These are phyloP conservation scores for Claviceps arundinis DNA, from an alignment of 2,329 filamentous ascomycete species.

Conservation along the genomic window DNA sequence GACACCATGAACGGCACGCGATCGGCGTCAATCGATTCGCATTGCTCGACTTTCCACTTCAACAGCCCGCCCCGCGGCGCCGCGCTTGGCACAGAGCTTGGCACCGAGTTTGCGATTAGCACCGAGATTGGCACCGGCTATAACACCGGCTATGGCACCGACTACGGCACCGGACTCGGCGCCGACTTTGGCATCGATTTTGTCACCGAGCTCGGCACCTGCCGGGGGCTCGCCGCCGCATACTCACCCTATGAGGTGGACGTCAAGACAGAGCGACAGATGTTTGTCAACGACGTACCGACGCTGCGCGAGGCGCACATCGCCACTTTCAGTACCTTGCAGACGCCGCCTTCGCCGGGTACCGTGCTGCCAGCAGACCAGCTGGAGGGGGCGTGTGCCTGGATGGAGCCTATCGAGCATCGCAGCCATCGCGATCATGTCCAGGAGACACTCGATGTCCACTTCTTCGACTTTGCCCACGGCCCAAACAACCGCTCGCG, in stretches of 20 bases:
- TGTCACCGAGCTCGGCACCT: constrained; percentile 33
- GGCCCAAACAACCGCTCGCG: constrained; percentile 47
- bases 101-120: constrained; percentile 30
- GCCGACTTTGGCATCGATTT: background rate
- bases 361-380: constrained; percentile 51
- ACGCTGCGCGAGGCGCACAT: constrained; percentile 75
- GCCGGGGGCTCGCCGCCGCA: constrained; percentile 46
- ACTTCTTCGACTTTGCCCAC: constrained; percentile 74
- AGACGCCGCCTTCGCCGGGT: constrained; percentile 60
- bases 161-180: too few species aligned
- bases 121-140: too few species aligned
- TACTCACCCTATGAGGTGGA: constrained; percentile 84
- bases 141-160: too few species aligned
- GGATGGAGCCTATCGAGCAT: constrained; percentile 27
- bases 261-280: constrained; percentile 88
- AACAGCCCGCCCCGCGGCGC: constrained; percentile 40
- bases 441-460: constrained; percentile 55
- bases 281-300: constrained; percentile 84
- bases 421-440: constrained; percentile 11
- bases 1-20: constrained; percentile 56
- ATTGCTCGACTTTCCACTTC: constrained; percentile 63
- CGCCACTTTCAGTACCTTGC: constrained; percentile 86
- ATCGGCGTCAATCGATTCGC: constrained; percentile 69
- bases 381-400: constrained; percentile 25
- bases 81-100: constrained; percentile 31